Base-by-base conservation (phyloP, 1,284 basidiomycete species). In the Taiwanofungus camphoratus region DNA sequence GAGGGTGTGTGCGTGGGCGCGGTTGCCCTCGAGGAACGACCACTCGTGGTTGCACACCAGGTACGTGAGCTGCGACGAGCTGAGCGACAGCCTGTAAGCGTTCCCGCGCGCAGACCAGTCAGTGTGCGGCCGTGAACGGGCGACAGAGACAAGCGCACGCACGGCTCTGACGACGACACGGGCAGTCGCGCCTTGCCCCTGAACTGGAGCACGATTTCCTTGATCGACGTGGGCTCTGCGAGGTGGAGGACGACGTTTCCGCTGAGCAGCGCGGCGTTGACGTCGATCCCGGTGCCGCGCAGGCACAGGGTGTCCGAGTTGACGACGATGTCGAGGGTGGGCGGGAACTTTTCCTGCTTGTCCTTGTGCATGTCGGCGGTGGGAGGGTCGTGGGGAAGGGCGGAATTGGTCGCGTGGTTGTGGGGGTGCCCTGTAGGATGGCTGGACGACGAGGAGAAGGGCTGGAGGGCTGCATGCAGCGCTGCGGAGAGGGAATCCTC, bases 21-120 rank as follows among this genome's bases (percentile, higher is more conserved):
- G 83, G 58, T 82, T 76, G 47, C 85, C 86, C 57, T 89, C 82
- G 45, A 90, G 76, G 64, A 90, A 88, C n/a, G 83, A 87, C 89
- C 89, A 92, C 52, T 92, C 87, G 57, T 93, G 87, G 48, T 76
- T 77, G 63, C 84, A 84, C 41, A 93, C 65, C 37, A 77, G 68
- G 58, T 88, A 89, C 55, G 74, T 80, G 58, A 74, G 68, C 51
- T 65, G 64, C 48, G 74, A 68, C 27, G 65, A 57, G 56, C 69
- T 71, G 42, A 76, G 51, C 39, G 70, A 63, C 22, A 73, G 62
- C 5, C 59, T 61, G 50, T 6, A 33, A 33, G 7, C 31, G 31
- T 8, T 9, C 6, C 15, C 7, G 31, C 31, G 16, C 31, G 31
- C 15, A 9, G 34, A n/a, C n/a, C n/a, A n/a, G n/a, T n/a, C n/a